Base-by-base conservation (phyloP, 306 rosid genomes). In the Quercus engelmannii region DNA sequence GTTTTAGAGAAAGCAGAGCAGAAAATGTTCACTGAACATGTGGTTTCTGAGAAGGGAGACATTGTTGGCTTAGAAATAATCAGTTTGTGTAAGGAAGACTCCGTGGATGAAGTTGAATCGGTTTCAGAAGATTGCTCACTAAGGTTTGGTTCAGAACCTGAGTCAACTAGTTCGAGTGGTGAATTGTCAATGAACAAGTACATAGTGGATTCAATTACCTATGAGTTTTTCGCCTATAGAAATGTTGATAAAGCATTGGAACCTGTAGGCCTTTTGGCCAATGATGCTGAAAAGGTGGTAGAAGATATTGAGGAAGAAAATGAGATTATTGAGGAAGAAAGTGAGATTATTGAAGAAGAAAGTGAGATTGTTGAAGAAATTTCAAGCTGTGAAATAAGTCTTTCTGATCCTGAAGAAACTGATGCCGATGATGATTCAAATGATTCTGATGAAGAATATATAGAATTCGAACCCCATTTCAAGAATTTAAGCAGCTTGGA, bases 91-190 rank as follows among this genome's bases (percentile, higher is more conserved):
- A 25, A 69, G 57, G 19, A 81, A 72, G 91, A 82, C 55, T 83
- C 85, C 56, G 87, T 86, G 1, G 86, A 83, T 57, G 90, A 84
- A 74, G 88, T 76, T 11, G 78, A 82, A 57, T 80, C 83, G 23
- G 61, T 70, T 74, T 83, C 74, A 61, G 76, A 84, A 30, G 90
- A 80, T 74, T 80, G 62, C 43, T 81, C 86, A 18, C 25, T 69
- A 31, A 49, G 71, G 61, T 81, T 80, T 13, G 89, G 80, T 73
- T 83, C 86, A 10, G 85, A 84, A 56, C 78, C 86, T 67, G 91
- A 85, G 31, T 82, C 91, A 74, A 64, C 81, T 30, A 23, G 69
- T 81, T 83, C 82, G 35, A 77, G 58, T 74, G 85, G 83, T 51
- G 30, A 73, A 20, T 74, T 81, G 23, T 79, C 90, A 81, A 78